These are phyloP conservation scores for Boletus barrowsii DNA, from an alignment of 768 basidiomycete genomes.

Conservation along the genomic window DNA sequence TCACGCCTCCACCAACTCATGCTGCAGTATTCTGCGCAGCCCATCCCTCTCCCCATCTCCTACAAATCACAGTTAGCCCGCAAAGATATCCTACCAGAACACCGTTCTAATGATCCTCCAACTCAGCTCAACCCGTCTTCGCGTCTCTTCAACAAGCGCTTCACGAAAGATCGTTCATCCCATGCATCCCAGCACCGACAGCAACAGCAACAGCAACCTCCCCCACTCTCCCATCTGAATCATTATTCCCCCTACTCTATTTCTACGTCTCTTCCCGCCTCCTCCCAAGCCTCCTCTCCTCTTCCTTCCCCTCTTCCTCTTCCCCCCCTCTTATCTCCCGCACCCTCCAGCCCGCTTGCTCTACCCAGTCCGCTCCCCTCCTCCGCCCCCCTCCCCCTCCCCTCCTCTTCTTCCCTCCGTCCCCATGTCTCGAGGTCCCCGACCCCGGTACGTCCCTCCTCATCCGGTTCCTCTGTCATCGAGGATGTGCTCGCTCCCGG, in stretches of 20 bases:
- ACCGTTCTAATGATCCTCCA: constrained; percentile 26
- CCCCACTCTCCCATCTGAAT: constrained; percentile 2
- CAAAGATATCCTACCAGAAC: constrained; percentile 32
- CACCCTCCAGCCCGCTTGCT: constrained; percentile 14
- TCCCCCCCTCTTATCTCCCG: constrained; percentile 10
- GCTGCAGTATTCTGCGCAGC: constrained; percentile 53
- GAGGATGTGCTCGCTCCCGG: constrained; percentile 65
- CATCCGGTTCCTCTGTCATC: constrained; percentile 31
- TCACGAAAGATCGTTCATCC: constrained; percentile 30
- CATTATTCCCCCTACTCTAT: constrained; percentile 17
- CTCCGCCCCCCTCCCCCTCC: constrained; percentile 29
- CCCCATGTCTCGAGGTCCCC: constrained; percentile 37
- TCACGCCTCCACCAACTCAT: constrained; percentile 39
- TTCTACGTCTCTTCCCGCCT: constrained; percentile 4
- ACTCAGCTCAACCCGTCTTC: constrained; percentile 8
- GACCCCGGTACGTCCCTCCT: constrained; percentile 28
- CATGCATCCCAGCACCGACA: constrained; percentile 18
- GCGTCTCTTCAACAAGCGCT: constrained; percentile 35
- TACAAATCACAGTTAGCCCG: constrained; percentile 27
- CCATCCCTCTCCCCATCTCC: constrained; percentile 32
- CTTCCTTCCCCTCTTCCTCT: constrained; percentile 4
- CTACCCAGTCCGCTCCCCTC: constrained; percentile 32
- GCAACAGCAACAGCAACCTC: constrained; percentile 3
- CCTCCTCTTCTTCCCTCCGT: constrained; percentile 33
- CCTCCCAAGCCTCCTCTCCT: constrained; percentile 20